phyloP scores from a whole-genome alignment of 257 asterid species.

The Solanum chilense region DNA sequence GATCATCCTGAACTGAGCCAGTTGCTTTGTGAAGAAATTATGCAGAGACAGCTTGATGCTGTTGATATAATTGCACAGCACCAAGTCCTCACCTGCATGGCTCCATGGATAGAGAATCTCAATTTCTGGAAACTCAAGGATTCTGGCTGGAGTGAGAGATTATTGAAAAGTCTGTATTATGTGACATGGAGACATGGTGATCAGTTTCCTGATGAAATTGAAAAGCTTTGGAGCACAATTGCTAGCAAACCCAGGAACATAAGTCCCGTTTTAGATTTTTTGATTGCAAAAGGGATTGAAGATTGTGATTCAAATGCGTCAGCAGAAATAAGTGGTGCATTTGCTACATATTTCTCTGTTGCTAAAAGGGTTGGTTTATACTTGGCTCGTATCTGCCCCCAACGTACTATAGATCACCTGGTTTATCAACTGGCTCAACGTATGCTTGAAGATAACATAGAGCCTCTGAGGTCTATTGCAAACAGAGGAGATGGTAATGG shows the following conservation, averaged over 20 bases:
- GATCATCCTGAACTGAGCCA: conserved; percentile 98
- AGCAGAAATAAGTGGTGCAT: conserved; percentile 98
- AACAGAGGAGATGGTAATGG: conserved; percentile 65
- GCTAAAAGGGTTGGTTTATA: conserved; percentile 95
- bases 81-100: conserved; percentile 99
- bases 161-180: conserved; percentile 86
- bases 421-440: conserved; percentile 98
- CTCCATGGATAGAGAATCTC: conserved; percentile 99
- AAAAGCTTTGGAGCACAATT: conserved; percentile 98
- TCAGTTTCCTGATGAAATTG: conserved; percentile 99
- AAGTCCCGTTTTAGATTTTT: conserved; percentile 91
- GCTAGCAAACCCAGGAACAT: conserved; percentile 95
- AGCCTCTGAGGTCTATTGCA: conserved; percentile 53
- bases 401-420: conserved; percentile 94
- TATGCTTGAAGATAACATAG: conserved; percentile 94
- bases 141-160: conserved; percentile 96
- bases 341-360: conserved; percentile 96
- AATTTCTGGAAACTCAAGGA: conserved; percentile 97
- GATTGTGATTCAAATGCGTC: conserved; percentile 99
- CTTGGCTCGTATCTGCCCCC: conserved; percentile 97
- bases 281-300: conserved; percentile 96
- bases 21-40: conserved; percentile 95
- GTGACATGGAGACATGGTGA: conserved; percentile 99
- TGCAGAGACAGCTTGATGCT: conserved; percentile 98
- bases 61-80: conserved; percentile 99